A percentile compares a stretch with the other conserved stretches of the same genome.
These are phyloP conservation scores for Inosperma sp. DNA, from an alignment of 768 basidiomycete species.

Conservation along the genomic window DNA sequence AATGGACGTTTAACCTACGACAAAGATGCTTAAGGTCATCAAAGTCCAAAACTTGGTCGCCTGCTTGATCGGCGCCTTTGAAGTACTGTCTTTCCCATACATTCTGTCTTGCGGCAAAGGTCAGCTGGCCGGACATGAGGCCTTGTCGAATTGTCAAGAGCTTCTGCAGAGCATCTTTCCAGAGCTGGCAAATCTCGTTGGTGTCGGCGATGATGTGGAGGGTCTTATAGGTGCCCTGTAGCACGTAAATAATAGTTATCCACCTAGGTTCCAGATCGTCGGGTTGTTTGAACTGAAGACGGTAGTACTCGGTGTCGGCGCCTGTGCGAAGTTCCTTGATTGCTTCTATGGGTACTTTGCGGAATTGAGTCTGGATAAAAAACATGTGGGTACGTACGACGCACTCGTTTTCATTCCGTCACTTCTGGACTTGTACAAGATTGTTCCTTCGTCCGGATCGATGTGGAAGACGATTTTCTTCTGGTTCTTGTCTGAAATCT, in stretches of 20 bases:
- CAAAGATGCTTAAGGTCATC: constrained; percentile 71
- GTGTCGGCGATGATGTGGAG: constrained; percentile 78
- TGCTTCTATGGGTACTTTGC: constrained; percentile 73
- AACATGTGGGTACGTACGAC: constrained; percentile 24
- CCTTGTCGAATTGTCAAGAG: constrained; percentile 63
- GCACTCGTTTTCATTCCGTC: constrained; percentile 43
- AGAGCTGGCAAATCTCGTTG: constrained; percentile 41
- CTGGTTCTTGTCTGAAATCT: constrained; percentile 71
- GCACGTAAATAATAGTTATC: constrained; percentile 83
- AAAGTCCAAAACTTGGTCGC: constrained; percentile 61
- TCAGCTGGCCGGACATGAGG: constrained; percentile 63
- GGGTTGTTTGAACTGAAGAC: constrained; percentile 62
- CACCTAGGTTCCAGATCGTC: constrained; percentile 63
- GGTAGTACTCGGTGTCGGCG: constrained; percentile 63
- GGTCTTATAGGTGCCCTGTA: constrained; percentile 76
- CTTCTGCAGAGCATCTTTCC: constrained; percentile 57
- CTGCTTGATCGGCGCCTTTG: constrained; percentile 63
- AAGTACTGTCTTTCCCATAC: constrained; percentile 83
- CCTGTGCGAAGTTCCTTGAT: constrained; percentile 85
- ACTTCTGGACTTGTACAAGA: constrained; percentile 67
- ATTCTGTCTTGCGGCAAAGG: constrained; percentile 56
- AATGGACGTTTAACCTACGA: constrained; percentile 61
- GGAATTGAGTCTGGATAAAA: constrained; percentile 3
- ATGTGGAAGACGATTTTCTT: constrained; percentile 64
- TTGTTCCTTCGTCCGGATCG: constrained; percentile 71